Evolutionary conservation across 2,329 filamentous ascomycete species (phyloP).

Genomic region (Cordyceps farinosa): DNA sequence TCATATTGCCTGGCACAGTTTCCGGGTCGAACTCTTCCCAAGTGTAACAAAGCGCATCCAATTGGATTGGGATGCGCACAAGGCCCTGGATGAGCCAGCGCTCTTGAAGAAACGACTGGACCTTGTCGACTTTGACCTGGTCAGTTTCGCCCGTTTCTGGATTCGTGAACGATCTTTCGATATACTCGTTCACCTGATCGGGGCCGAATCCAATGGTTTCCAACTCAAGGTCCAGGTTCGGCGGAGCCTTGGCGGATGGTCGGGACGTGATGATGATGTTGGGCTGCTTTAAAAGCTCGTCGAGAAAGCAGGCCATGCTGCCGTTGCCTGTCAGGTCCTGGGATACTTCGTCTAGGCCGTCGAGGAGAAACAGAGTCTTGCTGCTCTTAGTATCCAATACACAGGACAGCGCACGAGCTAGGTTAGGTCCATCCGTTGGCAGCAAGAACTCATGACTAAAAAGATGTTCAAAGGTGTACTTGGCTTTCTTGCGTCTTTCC

Average conservation of each 20-base stretch:
- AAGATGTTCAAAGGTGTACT: constrained; percentile 26
- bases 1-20: constrained; percentile 34
- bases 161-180: constrained; percentile 28
- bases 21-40: constrained; percentile 28
- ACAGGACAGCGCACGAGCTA: constrained; percentile 23
- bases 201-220: background rate
- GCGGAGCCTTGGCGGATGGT: constrained; percentile 25
- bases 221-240: constrained; percentile 16
- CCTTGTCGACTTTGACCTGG: constrained; percentile 2
- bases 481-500: background rate
- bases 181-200: background rate
- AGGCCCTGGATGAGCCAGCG: constrained; percentile 34
- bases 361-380: constrained; percentile 38
- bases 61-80: constrained; percentile 41
- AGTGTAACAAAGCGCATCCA: constrained; percentile 41
- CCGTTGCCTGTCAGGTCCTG: background rate
- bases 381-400: constrained; percentile 5
- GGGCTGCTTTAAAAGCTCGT: constrained; percentile 28
- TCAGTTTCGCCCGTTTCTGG: constrained; percentile 34
- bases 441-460: constrained; percentile 30
- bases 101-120: constrained; percentile 28
- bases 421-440: constrained; percentile 5
- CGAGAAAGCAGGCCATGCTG: background rate
- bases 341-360: no score
- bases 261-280: constrained; percentile 41